A percentile compares a stretch with the other conserved stretches of the same genome.
Conservation (phyloP, 768 basidiomycete species). For the Tricholoma sp. region DNA sequence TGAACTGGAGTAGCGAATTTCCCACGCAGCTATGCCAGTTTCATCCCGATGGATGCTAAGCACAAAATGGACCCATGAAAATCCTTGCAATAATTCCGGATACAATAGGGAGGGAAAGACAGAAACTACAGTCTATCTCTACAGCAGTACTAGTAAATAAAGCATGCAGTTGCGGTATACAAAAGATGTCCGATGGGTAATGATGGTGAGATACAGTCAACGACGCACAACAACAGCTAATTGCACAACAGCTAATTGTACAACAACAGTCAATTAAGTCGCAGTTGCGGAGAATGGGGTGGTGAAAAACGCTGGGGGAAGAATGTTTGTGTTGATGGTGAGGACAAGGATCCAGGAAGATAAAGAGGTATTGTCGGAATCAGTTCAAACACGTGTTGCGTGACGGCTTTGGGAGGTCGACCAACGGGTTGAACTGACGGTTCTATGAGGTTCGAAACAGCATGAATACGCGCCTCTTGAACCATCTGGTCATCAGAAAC, state of each 20-base stretch:
- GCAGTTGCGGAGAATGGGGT: constrained; percentile 48
- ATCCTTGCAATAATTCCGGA: no score
- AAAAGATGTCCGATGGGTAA: not conserved
- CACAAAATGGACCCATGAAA: no score
- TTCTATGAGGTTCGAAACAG: constrained; percentile 67
- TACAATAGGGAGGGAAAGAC: no score
- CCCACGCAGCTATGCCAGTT: no score
- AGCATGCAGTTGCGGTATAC: not conserved
- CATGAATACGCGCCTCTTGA: constrained; percentile 83
- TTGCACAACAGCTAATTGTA: no score
- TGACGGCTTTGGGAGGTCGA: constrained; percentile 39
- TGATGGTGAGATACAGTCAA: no score
- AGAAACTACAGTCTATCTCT: no score
- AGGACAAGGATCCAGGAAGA: constrained; percentile 54
- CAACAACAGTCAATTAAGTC: constrained; percentile 12
- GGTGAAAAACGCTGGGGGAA: constrained; percentile 51
- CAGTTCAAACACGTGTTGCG: constrained; percentile 76
- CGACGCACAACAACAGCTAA: no score
- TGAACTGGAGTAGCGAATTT: no score
- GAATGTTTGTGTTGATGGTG: constrained; percentile 48
- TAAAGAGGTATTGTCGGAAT: constrained; percentile 73
- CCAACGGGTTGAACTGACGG: constrained; percentile 34
- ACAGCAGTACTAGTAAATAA: no score
- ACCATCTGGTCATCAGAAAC: constrained; percentile 46
- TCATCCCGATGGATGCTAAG: no score